Conservation (phyloP, 2,329 filamentous ascomycete species). For the Fusarium sp. region DNA sequence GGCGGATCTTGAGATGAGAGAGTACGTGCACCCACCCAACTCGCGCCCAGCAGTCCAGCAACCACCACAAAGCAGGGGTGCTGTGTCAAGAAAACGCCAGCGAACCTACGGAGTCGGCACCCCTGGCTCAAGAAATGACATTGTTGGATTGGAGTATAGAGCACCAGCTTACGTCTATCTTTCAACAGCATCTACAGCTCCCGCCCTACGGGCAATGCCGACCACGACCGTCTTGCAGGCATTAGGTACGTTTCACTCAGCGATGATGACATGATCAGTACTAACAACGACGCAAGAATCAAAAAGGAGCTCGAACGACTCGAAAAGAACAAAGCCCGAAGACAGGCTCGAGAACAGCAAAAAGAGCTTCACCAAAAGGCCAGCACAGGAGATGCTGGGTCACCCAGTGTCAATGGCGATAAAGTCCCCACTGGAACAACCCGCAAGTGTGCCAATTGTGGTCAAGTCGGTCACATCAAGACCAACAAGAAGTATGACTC, state of each 20-base stretch:
- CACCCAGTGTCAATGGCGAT: slow-evolving; percentile 60
- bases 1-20: slow-evolving; percentile 76
- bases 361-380: slow-evolving; percentile 72
- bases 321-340: slow-evolving; percentile 89
- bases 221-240: slow-evolving; percentile 61
- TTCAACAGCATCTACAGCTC: slow-evolving; percentile 61
- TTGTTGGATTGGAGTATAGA: slow-evolving; percentile 50
- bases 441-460: slow-evolving; percentile 97
- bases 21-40: slow-evolving; percentile 63
- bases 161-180: slow-evolving; percentile 54
- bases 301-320: slow-evolving; percentile 81
- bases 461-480: slow-evolving; percentile 96
- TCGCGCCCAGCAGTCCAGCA: neutral
- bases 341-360: slow-evolving; percentile 89
- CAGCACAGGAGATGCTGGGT: slow-evolving; percentile 58
- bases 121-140: slow-evolving; percentile 46
- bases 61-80: neutral
- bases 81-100: slow-evolving; percentile 10
- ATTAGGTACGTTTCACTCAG: slow-evolving; percentile 50
- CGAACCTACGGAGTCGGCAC: slow-evolving; percentile 42
- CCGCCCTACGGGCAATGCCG: slow-evolving; percentile 61
- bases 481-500: slow-evolving; percentile 92
- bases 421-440: slow-evolving; percentile 74
- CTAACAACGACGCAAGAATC: slow-evolving; percentile 51
- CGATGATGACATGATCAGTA: neutral